A percentile compares a stretch with the other conserved stretches of the same genome.
Conservation (phyloP, 164 flowering plant species). For the Echeveria elegans region DNA sequence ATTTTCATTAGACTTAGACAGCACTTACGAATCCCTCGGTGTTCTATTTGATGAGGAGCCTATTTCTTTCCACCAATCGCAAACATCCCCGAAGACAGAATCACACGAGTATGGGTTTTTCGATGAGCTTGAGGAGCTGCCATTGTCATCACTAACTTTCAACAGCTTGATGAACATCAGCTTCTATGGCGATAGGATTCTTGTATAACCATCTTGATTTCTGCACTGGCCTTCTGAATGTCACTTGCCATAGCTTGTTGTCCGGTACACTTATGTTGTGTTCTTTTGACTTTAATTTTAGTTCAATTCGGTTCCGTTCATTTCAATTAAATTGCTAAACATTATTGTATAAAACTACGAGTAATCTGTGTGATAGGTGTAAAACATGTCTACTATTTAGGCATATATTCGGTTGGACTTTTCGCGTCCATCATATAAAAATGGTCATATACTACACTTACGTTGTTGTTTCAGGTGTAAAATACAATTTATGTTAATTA, state of each 20-base stretch:
- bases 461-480: too few species aligned
- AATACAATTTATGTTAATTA: too few species aligned
- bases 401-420: too few species aligned
- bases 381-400: too few species aligned
- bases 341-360: too few species aligned
- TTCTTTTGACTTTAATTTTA: too few species aligned
- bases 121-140: slow-evolving; percentile 84
- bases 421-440: too few species aligned
- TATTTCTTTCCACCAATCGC: slow-evolving; percentile 23
- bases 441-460: too few species aligned
- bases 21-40: slow-evolving; percentile 17
- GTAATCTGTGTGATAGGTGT: too few species aligned
- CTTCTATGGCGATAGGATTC: slow-evolving; percentile 54
- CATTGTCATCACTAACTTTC: slow-evolving; percentile 44
- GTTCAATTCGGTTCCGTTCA: too few species aligned
- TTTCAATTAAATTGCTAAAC: too few species aligned
- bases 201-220: slow-evolving; percentile 41
- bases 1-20: slow-evolving; percentile 21
- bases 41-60: slow-evolving; percentile 44
- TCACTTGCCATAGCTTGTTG: neutral
- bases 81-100: slow-evolving; percentile 18
- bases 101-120: slow-evolving; percentile 68
- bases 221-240: neutral
- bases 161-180: slow-evolving; percentile 42
- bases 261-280: too few species aligned